These are phyloP conservation scores for Colletotrichum sp. DNA, from an alignment of 2,329 filamentous ascomycete genomes.

Conservation along the genomic window DNA sequence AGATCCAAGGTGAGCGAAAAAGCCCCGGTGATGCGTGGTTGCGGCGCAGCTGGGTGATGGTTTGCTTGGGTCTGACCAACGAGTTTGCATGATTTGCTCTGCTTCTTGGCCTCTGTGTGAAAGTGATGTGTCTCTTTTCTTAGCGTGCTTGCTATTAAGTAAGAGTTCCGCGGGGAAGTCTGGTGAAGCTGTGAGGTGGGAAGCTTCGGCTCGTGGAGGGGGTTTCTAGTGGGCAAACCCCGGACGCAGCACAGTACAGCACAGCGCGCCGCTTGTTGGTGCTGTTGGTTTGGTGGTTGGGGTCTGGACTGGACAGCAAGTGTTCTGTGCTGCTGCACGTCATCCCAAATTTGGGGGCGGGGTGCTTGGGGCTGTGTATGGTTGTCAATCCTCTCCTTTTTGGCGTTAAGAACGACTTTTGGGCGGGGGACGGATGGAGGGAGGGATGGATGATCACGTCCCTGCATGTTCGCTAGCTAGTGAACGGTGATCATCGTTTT, in stretches of 20 bases:
- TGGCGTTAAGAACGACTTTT: neutral
- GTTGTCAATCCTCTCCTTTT: neutral
- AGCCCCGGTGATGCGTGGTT: neutral
- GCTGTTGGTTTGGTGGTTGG: neutral
- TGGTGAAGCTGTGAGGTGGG: neutral
- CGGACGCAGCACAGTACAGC: neutral
- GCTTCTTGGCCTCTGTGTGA: neutral
- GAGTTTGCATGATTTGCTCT: neutral
- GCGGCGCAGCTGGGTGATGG: neutral
- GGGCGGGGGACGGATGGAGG: neutral
- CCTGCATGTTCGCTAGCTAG: neutral
- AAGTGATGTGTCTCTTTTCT: neutral
- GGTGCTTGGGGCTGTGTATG: neutral
- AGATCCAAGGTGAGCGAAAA: neutral
- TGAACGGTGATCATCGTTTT: neutral
- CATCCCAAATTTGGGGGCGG: neutral
- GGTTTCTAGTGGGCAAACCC: neutral
- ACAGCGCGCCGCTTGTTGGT: neutral
- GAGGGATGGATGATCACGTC: neutral
- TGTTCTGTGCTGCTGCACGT: neutral
- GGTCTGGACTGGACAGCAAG: neutral
- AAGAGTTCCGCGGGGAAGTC: neutral
- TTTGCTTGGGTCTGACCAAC: neutral
- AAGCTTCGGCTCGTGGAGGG: neutral
- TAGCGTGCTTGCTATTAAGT: neutral